Percentiles rank a stretch among this genome's conserved stretches.
These are phyloP conservation scores for Metschnikowia gelsemii DNA, from an alignment of 805 yeast species.

Conservation along the genomic window DNA sequence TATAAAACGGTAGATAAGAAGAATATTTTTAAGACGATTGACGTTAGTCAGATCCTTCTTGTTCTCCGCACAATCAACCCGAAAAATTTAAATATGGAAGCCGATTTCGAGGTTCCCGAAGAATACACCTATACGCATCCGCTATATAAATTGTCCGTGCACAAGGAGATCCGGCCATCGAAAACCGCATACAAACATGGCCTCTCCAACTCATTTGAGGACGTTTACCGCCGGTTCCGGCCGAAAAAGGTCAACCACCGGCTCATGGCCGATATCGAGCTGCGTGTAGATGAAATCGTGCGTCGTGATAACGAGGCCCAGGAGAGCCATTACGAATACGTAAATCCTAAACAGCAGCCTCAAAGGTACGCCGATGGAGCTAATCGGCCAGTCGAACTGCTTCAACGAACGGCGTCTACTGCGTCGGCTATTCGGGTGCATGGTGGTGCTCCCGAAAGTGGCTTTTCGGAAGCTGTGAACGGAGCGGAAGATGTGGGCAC, in stretches of 20 bases:
- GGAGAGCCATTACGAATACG: constrained; percentile 70
- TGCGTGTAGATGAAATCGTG: constrained; percentile 72
- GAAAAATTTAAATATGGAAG: constrained; percentile 40
- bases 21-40: constrained; percentile 82
- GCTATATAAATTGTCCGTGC: constrained; percentile 34
- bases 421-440: background rate
- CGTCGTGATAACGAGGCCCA: constrained; percentile 81
- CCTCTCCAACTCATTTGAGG: constrained; percentile 73
- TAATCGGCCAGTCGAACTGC: background rate
- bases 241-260: constrained; percentile 67
- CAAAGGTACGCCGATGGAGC: constrained; percentile 3
- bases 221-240: constrained; percentile 67
- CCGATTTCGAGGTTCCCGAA: constrained; percentile 45
- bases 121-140: constrained; percentile 39
- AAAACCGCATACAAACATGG: constrained; percentile 70
- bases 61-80: constrained; percentile 57
- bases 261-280: constrained; percentile 75
- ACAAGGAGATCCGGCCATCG: constrained; percentile 43
- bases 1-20: constrained; percentile 88
- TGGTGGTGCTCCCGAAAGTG: background rate
- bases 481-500: too few species aligned
- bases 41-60: constrained; percentile 79
- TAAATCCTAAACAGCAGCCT: constrained; percentile 48
- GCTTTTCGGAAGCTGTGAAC: too few species aligned
- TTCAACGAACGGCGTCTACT: background rate